Evolutionary conservation across 208 protist genomes (phyloP), one percentile per base, ranked within the genome.

Genomic region (Leptomonas pyrrhocoris): DNA sequence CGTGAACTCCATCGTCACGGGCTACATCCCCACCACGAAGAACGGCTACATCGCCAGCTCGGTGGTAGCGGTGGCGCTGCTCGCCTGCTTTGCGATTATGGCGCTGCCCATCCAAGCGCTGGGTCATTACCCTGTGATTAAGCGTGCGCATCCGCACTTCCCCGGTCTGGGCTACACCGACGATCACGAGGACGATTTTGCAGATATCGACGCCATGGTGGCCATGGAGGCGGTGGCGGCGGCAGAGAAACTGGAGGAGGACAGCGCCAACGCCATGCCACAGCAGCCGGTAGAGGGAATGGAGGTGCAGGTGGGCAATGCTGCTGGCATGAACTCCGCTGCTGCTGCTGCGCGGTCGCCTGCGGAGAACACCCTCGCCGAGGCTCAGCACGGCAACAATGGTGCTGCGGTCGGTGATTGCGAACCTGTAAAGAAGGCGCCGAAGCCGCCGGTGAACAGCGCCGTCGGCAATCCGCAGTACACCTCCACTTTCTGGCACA

Each of bases 41-140:
- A 18, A 25, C 13, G 75, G 49, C 27, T 82, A 81, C 58, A 19
- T 87, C 43, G 82, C 68, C 51, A 83, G 86, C 34, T 77, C 84
- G 3, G 61, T 89, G 23, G 48, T 94, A 0, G 64, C 69, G 0
- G 60, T 91, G 13, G 13, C 84, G 19, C 46, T 94, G 18, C 74
- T 92, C 51, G 71, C 64, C 30, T 64, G 68, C 55, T 94, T 92
- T 38, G 30, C 73, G 19, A 15, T 85, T 31, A 82, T 92, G 36
- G 78, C 83, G 57, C 55, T 90, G 71, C 89, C 89, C n/a, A 79
- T 94, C 27, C 80, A 90, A 76, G 74, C 83, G 28, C 75, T 94
- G 3, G 89, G 85, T 23, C 60, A 62, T 49, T 92, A 89, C 79
- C 77, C 76, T 3, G 73, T 74, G 28, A 76, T 86, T 40, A 54